These are phyloP conservation scores for Iris macrosiphon DNA, from an alignment of 106 monocot genomes.

Conservation along the genomic window DNA sequence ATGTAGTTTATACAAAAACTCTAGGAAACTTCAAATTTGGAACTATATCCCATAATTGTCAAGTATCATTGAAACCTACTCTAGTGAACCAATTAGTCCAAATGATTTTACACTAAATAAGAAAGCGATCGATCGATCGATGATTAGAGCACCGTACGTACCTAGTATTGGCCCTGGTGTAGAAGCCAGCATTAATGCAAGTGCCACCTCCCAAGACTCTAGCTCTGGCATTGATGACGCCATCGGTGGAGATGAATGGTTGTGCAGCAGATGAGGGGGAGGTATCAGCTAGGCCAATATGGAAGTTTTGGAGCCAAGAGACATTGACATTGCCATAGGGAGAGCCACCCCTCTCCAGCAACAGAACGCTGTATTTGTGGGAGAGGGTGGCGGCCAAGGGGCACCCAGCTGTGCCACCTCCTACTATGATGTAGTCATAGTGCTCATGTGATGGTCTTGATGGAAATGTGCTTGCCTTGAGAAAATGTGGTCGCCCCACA, in stretches of 20 bases:
- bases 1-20: background rate
- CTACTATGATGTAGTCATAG: slow-evolving; percentile 66
- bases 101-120: too few species aligned
- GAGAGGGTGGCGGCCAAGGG: slow-evolving; percentile 75
- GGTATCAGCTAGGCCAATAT: slow-evolving; percentile 40
- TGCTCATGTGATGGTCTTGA: background rate
- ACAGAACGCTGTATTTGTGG: slow-evolving; percentile 42
- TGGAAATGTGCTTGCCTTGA: slow-evolving; percentile 46
- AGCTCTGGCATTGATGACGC: slow-evolving; percentile 67
- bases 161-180: slow-evolving; percentile 60
- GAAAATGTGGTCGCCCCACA: slow-evolving; percentile 10
- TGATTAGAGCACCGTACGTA: background rate
- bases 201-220: slow-evolving; percentile 67
- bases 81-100: too few species aligned
- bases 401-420: slow-evolving; percentile 71
- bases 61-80: too few species aligned
- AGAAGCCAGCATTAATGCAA: slow-evolving; percentile 78
- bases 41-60: too few species aligned
- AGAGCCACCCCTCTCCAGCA: slow-evolving; percentile 62
- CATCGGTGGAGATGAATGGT: slow-evolving; percentile 64
- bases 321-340: slow-evolving; percentile 66
- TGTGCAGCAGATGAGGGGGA: slow-evolving; percentile 50
- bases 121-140: background rate
- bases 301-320: slow-evolving; percentile 55
- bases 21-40: background rate